Evolutionary conservation across 2,329 filamentous ascomycete species (phyloP).

Genomic region (Trichoderma guizhouense): DNA sequence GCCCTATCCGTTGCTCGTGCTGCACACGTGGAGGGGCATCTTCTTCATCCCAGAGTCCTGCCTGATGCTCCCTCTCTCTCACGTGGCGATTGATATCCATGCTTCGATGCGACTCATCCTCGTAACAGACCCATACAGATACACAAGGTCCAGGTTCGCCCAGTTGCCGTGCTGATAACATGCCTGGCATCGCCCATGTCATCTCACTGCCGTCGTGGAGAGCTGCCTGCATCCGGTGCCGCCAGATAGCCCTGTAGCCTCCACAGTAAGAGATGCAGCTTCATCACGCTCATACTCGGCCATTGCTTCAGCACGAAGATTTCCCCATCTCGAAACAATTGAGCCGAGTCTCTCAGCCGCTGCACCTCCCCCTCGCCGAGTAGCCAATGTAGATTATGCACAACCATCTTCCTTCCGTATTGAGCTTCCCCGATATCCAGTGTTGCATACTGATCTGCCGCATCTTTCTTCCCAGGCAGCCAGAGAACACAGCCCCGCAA

Average conservation of each 20-base stretch:
- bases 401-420: constrained; percentile 40
- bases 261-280: constrained; percentile 53
- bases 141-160: not conserved
- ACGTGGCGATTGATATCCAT: not conserved
- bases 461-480: constrained; percentile 27
- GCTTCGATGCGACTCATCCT: not conserved
- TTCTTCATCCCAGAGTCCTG: not conserved
- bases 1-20: not conserved
- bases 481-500: constrained; percentile 48
- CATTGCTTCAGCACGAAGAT: constrained; percentile 42
- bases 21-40: not conserved
- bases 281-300: constrained; percentile 38
- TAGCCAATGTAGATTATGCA: constrained; percentile 52
- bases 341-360: constrained; percentile 36
- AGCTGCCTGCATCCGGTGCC: not conserved
- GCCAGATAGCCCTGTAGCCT: constrained; percentile 54
- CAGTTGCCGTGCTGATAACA: not conserved
- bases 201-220: not conserved
- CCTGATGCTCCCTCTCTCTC: not conserved
- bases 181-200: not conserved
- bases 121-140: not conserved
- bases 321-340: constrained; percentile 35
- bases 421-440: constrained; percentile 37
- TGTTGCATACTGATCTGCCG: constrained; percentile 41
- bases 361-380: constrained; percentile 47